Evolutionary conservation across 208 protist species (phyloP).

Genomic region (Acanthamoeba triangularis): DNA sequence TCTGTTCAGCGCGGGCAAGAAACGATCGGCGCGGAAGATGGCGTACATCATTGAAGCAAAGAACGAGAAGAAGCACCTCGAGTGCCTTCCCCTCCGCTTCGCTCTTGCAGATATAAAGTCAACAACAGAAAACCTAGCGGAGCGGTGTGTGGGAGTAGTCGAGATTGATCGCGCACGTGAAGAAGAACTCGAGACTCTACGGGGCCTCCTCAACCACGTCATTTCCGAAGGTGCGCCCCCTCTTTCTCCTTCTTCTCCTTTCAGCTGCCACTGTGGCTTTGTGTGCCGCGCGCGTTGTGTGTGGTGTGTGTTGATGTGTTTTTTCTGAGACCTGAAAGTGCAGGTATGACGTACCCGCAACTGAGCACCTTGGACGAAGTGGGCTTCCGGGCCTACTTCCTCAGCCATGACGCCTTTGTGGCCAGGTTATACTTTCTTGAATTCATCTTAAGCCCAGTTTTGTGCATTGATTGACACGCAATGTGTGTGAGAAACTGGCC

Average conservation of each 20-base stretch:
- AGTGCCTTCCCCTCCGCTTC: background rate
- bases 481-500: background rate
- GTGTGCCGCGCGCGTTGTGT: too few species aligned
- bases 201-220: slow-evolving; percentile 10
- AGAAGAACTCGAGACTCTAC: background rate
- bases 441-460: background rate
- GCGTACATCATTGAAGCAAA: slow-evolving; percentile 3
- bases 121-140: background rate
- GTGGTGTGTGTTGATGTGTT: too few species aligned
- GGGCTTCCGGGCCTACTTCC: slow-evolving; percentile 39
- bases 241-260: background rate
- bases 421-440: background rate
- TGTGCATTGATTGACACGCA: background rate
- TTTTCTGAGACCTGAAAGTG: background rate
- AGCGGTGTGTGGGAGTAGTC: background rate
- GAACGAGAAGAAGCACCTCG: background rate
- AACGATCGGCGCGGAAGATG: too few species aligned
- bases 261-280: too few species aligned
- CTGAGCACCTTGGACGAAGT: background rate
- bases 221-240: background rate
- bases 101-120: background rate
- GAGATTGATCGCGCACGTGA: background rate
- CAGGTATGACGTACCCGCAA: slow-evolving; percentile 56
- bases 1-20: too few species aligned
- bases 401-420: slow-evolving; percentile 43